These are phyloP conservation scores for Emmonsia crescens DNA, from an alignment of 2,329 filamentous ascomycete genomes.

Conservation along the genomic window DNA sequence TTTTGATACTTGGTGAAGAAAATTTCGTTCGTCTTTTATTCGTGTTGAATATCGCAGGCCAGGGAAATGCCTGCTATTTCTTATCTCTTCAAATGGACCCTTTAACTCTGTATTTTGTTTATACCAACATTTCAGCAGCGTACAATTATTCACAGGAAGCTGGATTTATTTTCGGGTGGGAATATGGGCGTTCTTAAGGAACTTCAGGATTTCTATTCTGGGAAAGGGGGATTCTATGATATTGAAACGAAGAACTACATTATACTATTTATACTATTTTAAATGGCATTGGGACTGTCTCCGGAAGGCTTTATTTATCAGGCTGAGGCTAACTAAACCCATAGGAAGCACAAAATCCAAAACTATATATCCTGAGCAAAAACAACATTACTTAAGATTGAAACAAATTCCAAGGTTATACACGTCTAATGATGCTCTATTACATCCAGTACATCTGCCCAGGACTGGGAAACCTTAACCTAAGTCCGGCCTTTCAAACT, in stretches of 20 bases:
- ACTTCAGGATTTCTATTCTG: background rate
- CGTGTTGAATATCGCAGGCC: background rate
- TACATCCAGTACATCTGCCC: too few relatives aligned
- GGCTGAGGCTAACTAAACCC: background rate
- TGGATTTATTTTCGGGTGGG: background rate
- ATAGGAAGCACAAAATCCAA: background rate
- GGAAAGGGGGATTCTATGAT: background rate
- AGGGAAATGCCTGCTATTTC: background rate
- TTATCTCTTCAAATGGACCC: background rate
- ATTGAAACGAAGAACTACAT: background rate
- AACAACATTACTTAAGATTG: too few relatives aligned
- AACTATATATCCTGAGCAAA: background rate
- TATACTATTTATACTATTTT: too few relatives aligned
- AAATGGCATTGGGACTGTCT: too few relatives aligned
- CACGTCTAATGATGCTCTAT: too few relatives aligned
- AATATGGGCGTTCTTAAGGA: background rate
- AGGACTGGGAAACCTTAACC: too few relatives aligned
- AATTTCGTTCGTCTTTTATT: background rate
- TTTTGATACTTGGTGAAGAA: conserved; percentile 71
- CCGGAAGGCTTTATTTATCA: background rate
- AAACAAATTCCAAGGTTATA: too few relatives aligned
- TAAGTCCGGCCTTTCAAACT: background rate
- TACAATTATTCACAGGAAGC: background rate
- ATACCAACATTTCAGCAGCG: background rate
- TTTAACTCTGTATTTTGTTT: background rate